Evolutionary conservation across 805 yeast genomes (phyloP), one percentile per base, ranked within the genome.

Genomic region (Candida rishiriensis): DNA sequence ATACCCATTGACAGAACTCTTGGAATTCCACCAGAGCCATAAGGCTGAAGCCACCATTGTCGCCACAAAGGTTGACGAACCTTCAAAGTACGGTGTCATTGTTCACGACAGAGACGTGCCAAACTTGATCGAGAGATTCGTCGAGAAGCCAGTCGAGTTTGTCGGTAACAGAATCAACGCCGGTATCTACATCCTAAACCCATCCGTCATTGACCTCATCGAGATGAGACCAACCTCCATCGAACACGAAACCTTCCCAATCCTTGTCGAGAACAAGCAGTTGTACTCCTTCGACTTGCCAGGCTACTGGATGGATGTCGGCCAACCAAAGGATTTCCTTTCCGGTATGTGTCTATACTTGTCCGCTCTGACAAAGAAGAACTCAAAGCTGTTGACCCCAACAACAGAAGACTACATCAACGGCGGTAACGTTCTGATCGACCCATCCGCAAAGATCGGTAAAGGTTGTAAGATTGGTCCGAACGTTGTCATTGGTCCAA

Each of bases 281-380:
- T 79, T 93, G 62, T 93, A 83, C 79, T 90, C 98, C 43, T 93
- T 87, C 64, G 99, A 93, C 71, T 81, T 93, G 65, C 97, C 93
- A 77, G 98, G 99, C 56, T 93, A 83, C 87, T 93, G 99, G 99
- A 93, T 93, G 99, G 99, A 93, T 71, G 97, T 93, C 58, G 99
- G 99, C 71, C 99, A 93, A 78, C 99, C 99, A 79, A 93, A 91
- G 81, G 99, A 93, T 73, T 93, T 89, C 83, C 73, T 93, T 55
- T 83, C 96, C 48, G 99, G 99, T 70, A 88, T 97, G 61, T 82
- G 89, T 59, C 76, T 91, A 54, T 93, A 90, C 79, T 78, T 93
- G 69, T 78, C 85, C 67, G 84, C 98, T 44, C 73, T 89, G 64
- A 70, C 91, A 60, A 85, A 85, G 81, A 88, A 83, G 72, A 65